Evolutionary conservation across 2,329 filamentous ascomycete species (phyloP), one percentile per base, ranked within the genome.

Genomic region (Nemania abortiva): DNA sequence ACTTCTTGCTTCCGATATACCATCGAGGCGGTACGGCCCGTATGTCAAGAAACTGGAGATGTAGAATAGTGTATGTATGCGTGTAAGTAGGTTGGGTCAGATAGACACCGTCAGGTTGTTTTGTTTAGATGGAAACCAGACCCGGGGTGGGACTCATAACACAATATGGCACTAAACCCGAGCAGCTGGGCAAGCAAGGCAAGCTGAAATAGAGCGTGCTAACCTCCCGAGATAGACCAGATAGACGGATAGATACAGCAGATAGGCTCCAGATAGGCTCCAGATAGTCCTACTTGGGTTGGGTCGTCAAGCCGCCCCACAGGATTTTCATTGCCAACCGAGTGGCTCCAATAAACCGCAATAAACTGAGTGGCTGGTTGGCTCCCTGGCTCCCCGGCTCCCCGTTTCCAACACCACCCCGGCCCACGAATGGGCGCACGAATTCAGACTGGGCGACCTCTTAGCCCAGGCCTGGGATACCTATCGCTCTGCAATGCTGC

Each of bases 41-140:
- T 58, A 58, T 62, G 27, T 67, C 20, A 42, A 61, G 54, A 58
- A 47, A 56, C 39, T 47, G 11, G 45, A 60, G 37, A 31, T 52
- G 34, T 53, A 60, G 39, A 34, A 63, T 59, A 24, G 31, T 63
- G 54, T 27, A 27, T 27, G 24, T 27, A 27, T 27, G 24, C 5
- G 5, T 27, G 24, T 27, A 27, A 2, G 24, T 10, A 27, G 49
- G 29, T 20, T 27, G 37, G 10, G 45, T 39, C 47, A 54, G 49
- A 47, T 42, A 55, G 22, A 50, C 22, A 47, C 31, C 29, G 45
- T 56, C 55, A 39, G 39, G 42, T 65, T 70, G 64, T 66, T 71
- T 66, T 69, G 62, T 68, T 68, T 70, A 65, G 69, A 61, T 64
- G 39, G 15, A 59, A 3, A 31, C 50, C 61, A 47, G 63, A 57